These are phyloP conservation scores for Dipodascus albidus DNA, from an alignment of 805 yeast species.

Conservation along the genomic window DNA sequence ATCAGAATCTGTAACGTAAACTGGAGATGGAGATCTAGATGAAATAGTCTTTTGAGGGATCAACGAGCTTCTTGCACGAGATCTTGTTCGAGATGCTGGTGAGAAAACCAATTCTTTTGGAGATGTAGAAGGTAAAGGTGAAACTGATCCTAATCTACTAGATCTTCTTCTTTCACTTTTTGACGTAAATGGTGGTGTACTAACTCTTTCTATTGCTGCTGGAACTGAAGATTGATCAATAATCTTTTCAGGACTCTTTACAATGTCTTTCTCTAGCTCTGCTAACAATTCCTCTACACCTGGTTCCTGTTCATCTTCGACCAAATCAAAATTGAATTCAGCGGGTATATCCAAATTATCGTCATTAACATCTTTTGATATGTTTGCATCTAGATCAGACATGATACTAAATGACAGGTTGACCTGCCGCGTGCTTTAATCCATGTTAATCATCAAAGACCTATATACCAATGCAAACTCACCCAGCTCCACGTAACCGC, in stretches of 20 bases:
- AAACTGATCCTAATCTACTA: not conserved
- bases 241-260: too few species aligned
- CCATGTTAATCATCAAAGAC: not conserved
- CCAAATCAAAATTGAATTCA: not conserved
- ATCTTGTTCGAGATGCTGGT: not conserved
- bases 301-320: not conserved
- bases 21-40: not conserved
- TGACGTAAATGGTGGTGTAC: not conserved
- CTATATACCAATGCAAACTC: not conserved
- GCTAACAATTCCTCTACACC: not conserved
- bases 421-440: not conserved
- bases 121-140: not conserved
- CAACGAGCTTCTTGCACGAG: not conserved
- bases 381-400: not conserved
- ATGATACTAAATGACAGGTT: not conserved
- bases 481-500: slow-evolving; percentile 2
- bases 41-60: not conserved
- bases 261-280: not conserved
- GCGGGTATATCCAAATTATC: not conserved
- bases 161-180: not conserved
- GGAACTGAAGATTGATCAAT: not conserved
- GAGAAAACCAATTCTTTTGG: not conserved
- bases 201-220: not conserved
- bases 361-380: not conserved
- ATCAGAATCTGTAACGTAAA: not conserved